Conservation (phyloP, 2,329 filamentous ascomycete genomes). For the Beauveria pseudobassiana region DNA sequence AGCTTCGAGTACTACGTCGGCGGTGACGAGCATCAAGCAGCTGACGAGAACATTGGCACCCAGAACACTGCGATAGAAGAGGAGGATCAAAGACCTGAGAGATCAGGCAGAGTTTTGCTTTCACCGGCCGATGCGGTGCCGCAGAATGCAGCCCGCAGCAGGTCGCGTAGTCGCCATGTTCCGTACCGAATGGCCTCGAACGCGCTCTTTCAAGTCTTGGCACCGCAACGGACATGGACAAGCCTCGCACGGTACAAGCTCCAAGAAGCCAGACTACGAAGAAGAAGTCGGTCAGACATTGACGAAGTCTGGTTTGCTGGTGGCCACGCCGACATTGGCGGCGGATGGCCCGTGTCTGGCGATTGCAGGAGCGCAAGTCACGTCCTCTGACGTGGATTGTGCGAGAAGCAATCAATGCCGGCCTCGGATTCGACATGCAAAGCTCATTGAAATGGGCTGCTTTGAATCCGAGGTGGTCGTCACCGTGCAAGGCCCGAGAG, state of each 20-base stretch:
- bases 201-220: neutral
- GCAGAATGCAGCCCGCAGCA: neutral
- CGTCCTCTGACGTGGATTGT: constrained; percentile 64
- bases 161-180: constrained; percentile 20
- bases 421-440: constrained; percentile 60
- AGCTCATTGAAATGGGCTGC: constrained; percentile 60
- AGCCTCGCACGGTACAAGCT: constrained; percentile 11
- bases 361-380: constrained; percentile 58
- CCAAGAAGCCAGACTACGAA: constrained; percentile 5
- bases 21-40: neutral
- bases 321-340: constrained; percentile 71
- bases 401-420: constrained; percentile 50
- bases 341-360: constrained; percentile 58
- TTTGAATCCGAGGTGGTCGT: constrained; percentile 23
- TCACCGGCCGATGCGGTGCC: constrained; percentile 10
- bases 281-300: constrained; percentile 57
- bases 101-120: neutral
- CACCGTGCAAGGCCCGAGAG: neutral
- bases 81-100: neutral
- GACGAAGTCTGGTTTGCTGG: constrained; percentile 77
- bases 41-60: neutral
- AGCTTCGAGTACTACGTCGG: constrained; percentile 13
- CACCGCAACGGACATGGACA: neutral
- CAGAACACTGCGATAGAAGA: neutral
- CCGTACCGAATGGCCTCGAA: constrained; percentile 34